Conservation (phyloP, 1,284 basidiomycete species). For the Microbotryomycetes sp. region DNA sequence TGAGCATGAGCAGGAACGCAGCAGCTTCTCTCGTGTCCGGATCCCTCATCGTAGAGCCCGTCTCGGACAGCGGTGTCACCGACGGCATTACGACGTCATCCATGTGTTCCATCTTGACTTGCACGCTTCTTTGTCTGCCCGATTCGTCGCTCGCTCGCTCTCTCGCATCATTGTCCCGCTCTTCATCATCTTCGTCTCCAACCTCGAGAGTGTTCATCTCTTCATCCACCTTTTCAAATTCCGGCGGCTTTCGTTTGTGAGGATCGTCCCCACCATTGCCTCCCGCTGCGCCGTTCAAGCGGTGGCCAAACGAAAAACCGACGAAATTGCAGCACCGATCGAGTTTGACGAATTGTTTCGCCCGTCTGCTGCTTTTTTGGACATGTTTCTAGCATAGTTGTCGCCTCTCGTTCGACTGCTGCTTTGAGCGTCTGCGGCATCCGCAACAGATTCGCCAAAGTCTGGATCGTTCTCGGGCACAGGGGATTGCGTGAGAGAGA, state of each 20-base stretch:
- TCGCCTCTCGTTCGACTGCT: no score
- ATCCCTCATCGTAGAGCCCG: neutral
- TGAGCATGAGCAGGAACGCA: neutral
- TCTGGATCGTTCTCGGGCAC: no score
- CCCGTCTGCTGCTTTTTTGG: no score
- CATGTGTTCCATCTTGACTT: neutral
- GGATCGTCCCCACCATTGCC: neutral
- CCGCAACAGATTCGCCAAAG: no score
- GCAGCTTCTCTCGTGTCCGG: neutral
- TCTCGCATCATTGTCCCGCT: neutral
- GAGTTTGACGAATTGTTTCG: no score
- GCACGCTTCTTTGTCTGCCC: neutral
- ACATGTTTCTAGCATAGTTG: no score
- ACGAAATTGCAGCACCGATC: neutral
- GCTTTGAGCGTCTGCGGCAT: no score
- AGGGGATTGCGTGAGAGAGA: neutral
- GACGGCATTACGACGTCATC: neutral
- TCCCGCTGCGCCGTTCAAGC: constrained; percentile 3
- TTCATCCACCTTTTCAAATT: neutral
- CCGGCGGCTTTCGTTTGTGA: neutral
- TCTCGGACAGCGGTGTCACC: neutral
- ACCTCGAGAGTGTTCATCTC: neutral
- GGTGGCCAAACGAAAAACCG: constrained; percentile 2
- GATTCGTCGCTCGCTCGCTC: neutral
- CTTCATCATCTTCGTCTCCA: constrained; percentile 5